Percentiles rank a stretch among this genome's conserved stretches.
Conservation (phyloP, 441 rosid genomes). For the Corymbia calophylla region DNA sequence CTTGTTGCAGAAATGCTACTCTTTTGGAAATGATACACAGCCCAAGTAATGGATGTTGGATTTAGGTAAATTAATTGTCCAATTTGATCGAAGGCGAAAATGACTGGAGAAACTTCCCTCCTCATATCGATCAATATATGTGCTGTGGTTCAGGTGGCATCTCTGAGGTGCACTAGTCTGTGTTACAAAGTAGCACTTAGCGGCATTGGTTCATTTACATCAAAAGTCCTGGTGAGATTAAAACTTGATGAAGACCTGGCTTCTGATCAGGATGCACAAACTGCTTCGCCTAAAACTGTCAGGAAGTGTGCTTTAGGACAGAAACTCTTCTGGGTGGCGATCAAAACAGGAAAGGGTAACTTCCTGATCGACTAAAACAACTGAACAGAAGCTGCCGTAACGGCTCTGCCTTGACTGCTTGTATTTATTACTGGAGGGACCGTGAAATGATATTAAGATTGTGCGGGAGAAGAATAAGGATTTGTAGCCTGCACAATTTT, state of each 20-base stretch:
- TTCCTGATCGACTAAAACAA: not conserved
- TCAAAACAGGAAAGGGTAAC: not conserved
- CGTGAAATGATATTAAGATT: not conserved
- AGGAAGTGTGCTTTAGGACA: not conserved
- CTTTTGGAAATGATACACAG: slow-evolving; percentile 20
- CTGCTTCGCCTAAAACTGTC: not conserved
- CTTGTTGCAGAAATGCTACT: slow-evolving; percentile 36
- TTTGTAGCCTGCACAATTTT: not conserved
- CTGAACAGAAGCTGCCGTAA: not conserved
- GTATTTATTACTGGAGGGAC: not conserved
- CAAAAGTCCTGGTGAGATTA: not conserved
- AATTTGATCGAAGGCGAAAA: not conserved
- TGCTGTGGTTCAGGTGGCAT: not conserved
- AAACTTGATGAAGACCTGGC: not conserved
- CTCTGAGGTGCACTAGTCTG: not conserved
- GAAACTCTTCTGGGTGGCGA: not conserved
- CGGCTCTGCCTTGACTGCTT: not conserved
- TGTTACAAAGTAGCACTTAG: not conserved
- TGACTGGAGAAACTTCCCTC: not conserved
- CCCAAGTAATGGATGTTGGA: slow-evolving; percentile 4
- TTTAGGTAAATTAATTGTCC: not conserved
- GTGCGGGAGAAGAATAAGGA: not conserved
- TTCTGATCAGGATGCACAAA: not conserved
- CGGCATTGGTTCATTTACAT: not conserved
- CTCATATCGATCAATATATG: not conserved